phyloP scores from a whole-genome alignment of 306 rosid genomes.

The Vachellia pachyceras region DNA sequence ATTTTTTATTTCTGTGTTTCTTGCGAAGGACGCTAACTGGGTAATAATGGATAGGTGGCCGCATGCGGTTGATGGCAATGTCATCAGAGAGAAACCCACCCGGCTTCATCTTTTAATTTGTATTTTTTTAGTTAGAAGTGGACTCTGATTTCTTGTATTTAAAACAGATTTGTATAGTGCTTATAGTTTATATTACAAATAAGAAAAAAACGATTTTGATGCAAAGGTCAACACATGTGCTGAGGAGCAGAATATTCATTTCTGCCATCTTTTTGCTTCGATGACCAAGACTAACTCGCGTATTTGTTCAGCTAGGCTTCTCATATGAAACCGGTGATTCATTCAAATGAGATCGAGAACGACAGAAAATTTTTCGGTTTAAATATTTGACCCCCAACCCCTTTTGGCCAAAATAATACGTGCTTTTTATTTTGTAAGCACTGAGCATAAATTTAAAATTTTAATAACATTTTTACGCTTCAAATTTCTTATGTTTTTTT shows the following conservation, averaged over 20 bases:
- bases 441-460: not conserved
- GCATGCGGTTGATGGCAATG: constrained; percentile 3
- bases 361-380: not conserved
- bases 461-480: not conserved
- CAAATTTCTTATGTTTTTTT: not conserved
- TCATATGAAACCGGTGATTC: not conserved
- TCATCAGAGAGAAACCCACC: constrained; percentile 10
- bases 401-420: not conserved
- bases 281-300: not conserved
- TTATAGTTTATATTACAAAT: not conserved
- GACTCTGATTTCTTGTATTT: not conserved
- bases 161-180: not conserved
- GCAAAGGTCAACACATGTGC: not conserved
- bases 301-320: not conserved
- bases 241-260: not conserved
- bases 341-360: not conserved
- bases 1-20: not conserved
- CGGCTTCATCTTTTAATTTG: not conserved
- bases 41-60: constrained; percentile 20
- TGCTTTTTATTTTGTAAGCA: not conserved
- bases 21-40: not conserved
- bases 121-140: not conserved
- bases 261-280: not conserved
- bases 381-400: not conserved
- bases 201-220: not conserved